Base-by-base conservation (phyloP, 2,329 filamentous ascomycete genomes). In the Polychaeton citri region DNA sequence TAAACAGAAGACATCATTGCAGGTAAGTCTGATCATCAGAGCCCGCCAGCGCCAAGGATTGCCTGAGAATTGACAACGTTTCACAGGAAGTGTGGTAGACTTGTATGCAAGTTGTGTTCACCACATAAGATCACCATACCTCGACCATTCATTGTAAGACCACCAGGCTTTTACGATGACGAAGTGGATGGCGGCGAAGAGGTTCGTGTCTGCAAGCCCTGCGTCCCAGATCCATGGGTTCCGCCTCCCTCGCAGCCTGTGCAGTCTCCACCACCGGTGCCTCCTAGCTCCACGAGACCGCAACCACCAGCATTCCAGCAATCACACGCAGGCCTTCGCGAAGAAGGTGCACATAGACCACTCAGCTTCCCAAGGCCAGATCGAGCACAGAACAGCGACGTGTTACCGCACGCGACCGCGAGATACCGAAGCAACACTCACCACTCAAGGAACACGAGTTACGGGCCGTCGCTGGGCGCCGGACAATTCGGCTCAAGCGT, bases 41-140 rank as follows among this genome's bases (percentile, higher is more conserved):
- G n/a, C n/a, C n/a, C n/a, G n/a, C n/a, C n/a, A n/a, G n/a, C n/a
- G n/a, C n/a, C n/a, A n/a, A n/a, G n/a, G n/a, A n/a, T n/a, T 19
- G 21, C 4, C 24, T 38, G 9, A 33, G 21, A 10, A 21, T 17
- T 33, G 24, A 21, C 16, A 44, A n/a, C 20, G 4, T 32, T 12
- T 3, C 30, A 16, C 30, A 32, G 30, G 47, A 95, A 94, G 72
- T 96, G 88, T 55, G 88, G 88, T 32, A 71, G 86, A 42, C 87
- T 96, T 6, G 88, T 96, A 17, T 96, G 88, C 59, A 77, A 79
- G 39, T 69, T 76, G 15, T 96, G 88, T 62, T 95, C 88, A 2
- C 88, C 88, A 3, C 88, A 96, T 58, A 76, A 86, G 42, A 96
- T 96, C 53, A 93, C 83, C 3, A 95, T 96, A 43, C 88, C 88